Conservation (phyloP, 495 filamentous ascomycete genomes). For the Diplogelasinospora grovesii region DNA sequence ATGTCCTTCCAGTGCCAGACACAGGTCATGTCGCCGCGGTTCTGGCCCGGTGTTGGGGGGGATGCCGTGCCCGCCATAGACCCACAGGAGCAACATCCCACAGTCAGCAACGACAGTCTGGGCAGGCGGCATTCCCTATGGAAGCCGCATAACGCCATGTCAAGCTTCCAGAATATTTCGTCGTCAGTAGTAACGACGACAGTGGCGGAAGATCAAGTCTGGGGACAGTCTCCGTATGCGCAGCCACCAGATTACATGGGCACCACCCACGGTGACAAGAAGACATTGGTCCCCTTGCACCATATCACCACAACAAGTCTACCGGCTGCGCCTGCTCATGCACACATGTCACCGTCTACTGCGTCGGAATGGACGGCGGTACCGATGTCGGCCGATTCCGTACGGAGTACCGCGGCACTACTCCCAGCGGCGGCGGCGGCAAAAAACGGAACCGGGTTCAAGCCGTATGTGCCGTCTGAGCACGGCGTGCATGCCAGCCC, state of each 20-base stretch:
- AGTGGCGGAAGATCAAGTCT: too few relatives aligned
- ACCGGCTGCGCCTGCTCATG: slow-evolving; percentile 13
- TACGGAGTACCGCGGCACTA: slow-evolving; percentile 28
- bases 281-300: slow-evolving; percentile 7
- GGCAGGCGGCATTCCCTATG: slow-evolving; percentile 15
- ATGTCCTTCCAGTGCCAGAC: slow-evolving; percentile 46
- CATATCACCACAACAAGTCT: slow-evolving; percentile 17
- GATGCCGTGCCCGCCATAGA: not conserved
- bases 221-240: too few relatives aligned
- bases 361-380: slow-evolving; percentile 21
- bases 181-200: too few relatives aligned
- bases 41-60: slow-evolving; percentile 25
- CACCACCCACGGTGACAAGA: slow-evolving; percentile 1
- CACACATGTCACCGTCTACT: slow-evolving; percentile 27
- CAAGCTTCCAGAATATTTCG: slow-evolving; percentile 7
- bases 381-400: slow-evolving; percentile 26
- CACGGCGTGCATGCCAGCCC: slow-evolving; percentile 22
- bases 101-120: too few relatives aligned
- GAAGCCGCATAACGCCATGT: slow-evolving; percentile 11
- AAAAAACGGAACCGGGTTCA: too few relatives aligned
- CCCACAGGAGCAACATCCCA: slow-evolving; percentile 2
- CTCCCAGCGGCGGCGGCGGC: slow-evolving; percentile 19
- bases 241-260: too few relatives aligned
- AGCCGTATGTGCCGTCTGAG: slow-evolving; percentile 35
- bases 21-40: slow-evolving; percentile 33